These are phyloP conservation scores for Ceratobasidium sp. DNA, from an alignment of 1,284 basidiomycete species.

Conservation along the genomic window DNA sequence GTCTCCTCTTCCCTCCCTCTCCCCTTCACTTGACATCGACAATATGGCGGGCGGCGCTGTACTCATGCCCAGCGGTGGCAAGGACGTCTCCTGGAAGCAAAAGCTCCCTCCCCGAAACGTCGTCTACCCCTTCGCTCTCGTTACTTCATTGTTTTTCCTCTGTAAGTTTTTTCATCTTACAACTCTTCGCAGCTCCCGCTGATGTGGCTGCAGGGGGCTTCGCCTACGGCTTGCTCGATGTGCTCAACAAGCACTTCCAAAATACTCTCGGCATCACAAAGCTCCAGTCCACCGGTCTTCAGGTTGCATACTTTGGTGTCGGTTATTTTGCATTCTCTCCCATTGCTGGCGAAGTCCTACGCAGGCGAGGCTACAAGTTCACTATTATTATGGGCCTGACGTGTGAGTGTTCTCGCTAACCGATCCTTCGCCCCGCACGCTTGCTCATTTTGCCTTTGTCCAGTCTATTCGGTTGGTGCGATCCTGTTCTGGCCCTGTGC, in stretches of 20 bases:
- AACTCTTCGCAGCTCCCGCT: background rate
- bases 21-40: background rate
- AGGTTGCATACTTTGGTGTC: constrained; percentile 76
- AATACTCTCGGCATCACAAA: constrained; percentile 72
- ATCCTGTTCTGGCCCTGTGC: constrained; percentile 85
- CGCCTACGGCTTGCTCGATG: constrained; percentile 68
- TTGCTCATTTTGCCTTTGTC: constrained; percentile 81
- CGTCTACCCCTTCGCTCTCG: constrained; percentile 67
- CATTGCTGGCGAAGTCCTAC: constrained; percentile 63
- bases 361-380: constrained; percentile 58
- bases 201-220: constrained; percentile 11
- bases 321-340: constrained; percentile 72
- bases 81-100: constrained; percentile 30
- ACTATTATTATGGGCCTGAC: constrained; percentile 43
- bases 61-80: constrained; percentile 31
- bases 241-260: constrained; percentile 84
- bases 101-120: constrained; percentile 25
- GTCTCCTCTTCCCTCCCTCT: background rate
- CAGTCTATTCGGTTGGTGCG: constrained; percentile 56
- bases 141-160: constrained; percentile 81
- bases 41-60: constrained; percentile 39
- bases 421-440: constrained; percentile 54
- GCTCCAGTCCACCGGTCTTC: constrained; percentile 81
- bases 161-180: constrained; percentile 56
- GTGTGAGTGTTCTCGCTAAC: constrained; percentile 27